Conservation (phyloP, 176 grass and related monocot genomes). For the Raddia guianensis region DNA sequence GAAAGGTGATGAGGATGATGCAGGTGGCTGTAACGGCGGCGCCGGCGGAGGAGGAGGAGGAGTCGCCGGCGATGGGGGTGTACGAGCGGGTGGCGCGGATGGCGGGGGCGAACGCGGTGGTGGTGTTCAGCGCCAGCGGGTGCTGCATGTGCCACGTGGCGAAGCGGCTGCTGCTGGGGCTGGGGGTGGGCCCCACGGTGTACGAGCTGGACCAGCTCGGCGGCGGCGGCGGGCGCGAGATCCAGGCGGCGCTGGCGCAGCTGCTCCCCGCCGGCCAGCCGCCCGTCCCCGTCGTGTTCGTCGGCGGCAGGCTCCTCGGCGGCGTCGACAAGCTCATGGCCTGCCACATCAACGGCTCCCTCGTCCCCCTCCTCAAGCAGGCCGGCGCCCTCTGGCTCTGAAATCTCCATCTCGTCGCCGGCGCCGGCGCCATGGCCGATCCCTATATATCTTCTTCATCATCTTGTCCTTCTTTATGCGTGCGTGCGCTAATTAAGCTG, state of each 20-base stretch:
- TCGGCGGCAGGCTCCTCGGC: conserved; percentile 82
- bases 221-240: conserved; percentile 44
- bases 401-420: not conserved
- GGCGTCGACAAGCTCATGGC: conserved; percentile 95
- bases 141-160: conserved; percentile 99
- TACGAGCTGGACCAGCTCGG: conserved; percentile 85
- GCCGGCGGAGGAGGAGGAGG: conserved; percentile 11
- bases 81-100: conserved; percentile 78
- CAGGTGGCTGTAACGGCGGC: conserved; percentile 23
- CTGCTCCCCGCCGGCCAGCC: conserved; percentile 54
- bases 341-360: conserved; percentile 96
- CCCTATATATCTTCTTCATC: no score
- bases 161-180: conserved; percentile 82
- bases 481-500: no score
- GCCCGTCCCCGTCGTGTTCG: conserved; percentile 78
- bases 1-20: conserved; percentile 49
- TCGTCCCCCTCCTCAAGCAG: conserved; percentile 98
- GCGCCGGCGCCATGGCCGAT: not conserved
- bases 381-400: conserved; percentile 98
- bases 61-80: conserved; percentile 25
- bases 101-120: conserved; percentile 85
- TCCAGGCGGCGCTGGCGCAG: conserved; percentile 72
- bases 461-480: no score
- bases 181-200: conserved; percentile 80
- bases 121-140: conserved; percentile 84